Conservation (phyloP, 1,139 yeast genomes). For the Sugiyamaella castrensis region DNA sequence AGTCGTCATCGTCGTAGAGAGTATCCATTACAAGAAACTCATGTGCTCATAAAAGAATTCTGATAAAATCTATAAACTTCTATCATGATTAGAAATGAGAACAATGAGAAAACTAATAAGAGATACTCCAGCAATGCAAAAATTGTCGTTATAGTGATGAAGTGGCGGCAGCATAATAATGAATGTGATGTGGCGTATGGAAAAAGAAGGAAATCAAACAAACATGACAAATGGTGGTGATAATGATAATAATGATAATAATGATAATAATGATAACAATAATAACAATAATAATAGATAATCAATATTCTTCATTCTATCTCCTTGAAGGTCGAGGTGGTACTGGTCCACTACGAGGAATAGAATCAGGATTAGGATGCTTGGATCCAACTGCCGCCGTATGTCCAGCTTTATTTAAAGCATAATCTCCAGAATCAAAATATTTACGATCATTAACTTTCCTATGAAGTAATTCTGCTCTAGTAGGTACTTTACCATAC, state of each 20-base stretch:
- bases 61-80: no score
- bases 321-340: conserved; percentile 14
- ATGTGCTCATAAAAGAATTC: no score
- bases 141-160: no score
- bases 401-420: conserved; percentile 74
- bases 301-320: background rate
- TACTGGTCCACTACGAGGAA: conserved; percentile 34
- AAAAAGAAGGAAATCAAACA: background rate
- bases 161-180: background rate
- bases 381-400: conserved; percentile 40
- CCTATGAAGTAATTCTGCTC: conserved; percentile 74
- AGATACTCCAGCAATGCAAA: no score
- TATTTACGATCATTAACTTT: conserved; percentile 78
- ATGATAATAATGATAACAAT: background rate
- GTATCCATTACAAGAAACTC: no score
- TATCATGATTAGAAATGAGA: no score
- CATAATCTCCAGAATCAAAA: conserved; percentile 97
- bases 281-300: background rate
- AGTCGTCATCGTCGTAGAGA: no score
- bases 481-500: conserved; percentile 87
- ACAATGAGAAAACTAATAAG: no score
- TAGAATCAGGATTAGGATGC: conserved; percentile 44
- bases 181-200: background rate
- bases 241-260: background rate
- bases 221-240: background rate